Percentiles rank a stretch among this genome's conserved stretches.
These are phyloP conservation scores for Salix purpurea DNA, from an alignment of 345 rosid genomes.

Conservation along the genomic window DNA sequence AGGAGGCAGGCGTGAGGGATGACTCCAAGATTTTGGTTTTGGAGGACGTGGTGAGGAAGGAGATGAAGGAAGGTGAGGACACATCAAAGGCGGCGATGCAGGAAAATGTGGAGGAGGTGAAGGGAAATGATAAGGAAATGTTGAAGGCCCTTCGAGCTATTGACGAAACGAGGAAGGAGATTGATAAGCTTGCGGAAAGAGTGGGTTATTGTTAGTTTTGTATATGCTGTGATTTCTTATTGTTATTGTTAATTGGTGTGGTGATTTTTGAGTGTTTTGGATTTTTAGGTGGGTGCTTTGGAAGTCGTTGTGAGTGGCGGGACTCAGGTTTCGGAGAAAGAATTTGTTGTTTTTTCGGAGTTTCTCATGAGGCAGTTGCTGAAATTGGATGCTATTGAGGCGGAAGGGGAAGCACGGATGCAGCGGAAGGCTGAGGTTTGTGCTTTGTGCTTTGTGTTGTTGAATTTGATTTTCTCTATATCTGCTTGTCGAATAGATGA, in stretches of 20 bases:
- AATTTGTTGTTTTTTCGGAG: constrained; percentile 65
- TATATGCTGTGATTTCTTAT: not conserved
- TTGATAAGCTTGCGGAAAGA: constrained; percentile 71
- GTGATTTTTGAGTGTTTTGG: not conserved
- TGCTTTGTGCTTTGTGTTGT: constrained; percentile 25
- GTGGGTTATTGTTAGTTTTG: constrained; percentile 30
- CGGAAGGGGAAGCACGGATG: constrained; percentile 77
- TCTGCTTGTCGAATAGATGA: not conserved
- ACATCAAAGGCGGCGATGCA: not conserved
- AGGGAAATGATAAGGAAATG: constrained; percentile 32
- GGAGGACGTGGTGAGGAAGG: constrained; percentile 41
- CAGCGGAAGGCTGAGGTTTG: constrained; percentile 88
- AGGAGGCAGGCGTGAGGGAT: constrained; percentile 62
- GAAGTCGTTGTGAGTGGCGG: constrained; percentile 64
- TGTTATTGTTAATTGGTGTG: not conserved
- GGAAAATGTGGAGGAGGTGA: constrained; percentile 4
- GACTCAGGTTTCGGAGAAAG: constrained; percentile 50
- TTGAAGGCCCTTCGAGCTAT: constrained; percentile 52
- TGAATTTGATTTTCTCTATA: not conserved
- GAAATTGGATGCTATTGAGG: constrained; percentile 71
- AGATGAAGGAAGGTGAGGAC: constrained; percentile 13
- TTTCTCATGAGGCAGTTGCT: constrained; percentile 84
- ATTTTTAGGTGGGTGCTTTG: constrained; percentile 58
- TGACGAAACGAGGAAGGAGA: constrained; percentile 47
- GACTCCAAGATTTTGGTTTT: constrained; percentile 58